Percentiles rank a stretch among this genome's conserved stretches.
Conservation (phyloP, 257 asterid species). For the Scutellaria baicalensis region DNA sequence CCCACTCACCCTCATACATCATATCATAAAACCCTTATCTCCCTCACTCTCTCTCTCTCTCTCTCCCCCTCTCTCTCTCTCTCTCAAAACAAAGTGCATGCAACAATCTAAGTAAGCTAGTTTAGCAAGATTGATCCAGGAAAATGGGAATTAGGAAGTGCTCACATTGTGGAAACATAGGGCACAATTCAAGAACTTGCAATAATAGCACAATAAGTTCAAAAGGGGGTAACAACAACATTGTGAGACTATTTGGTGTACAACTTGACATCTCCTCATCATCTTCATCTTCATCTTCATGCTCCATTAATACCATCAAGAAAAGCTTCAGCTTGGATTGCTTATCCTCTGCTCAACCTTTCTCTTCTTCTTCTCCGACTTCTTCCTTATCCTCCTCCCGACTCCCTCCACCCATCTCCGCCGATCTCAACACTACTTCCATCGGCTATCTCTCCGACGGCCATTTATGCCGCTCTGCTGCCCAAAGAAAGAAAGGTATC, state of each 20-base stretch:
- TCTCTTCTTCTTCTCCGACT: constrained; percentile 10
- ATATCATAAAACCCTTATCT: constrained; percentile 2
- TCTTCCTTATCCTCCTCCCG: constrained; percentile 32
- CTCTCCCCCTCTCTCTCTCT: background rate
- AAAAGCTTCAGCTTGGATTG: constrained; percentile 76
- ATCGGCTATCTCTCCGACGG: constrained; percentile 56
- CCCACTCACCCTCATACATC: constrained; percentile 27
- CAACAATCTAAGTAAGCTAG: constrained; percentile 5
- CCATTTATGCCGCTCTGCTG: constrained; percentile 30
- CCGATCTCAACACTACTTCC: constrained; percentile 9
- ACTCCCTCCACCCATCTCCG: constrained; percentile 12
- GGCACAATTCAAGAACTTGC: constrained; percentile 92
- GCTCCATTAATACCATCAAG: constrained; percentile 30
- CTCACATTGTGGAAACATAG: constrained; percentile 79
- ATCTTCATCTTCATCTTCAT: background rate
- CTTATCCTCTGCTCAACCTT: constrained; percentile 22
- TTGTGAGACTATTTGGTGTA: constrained; percentile 70
- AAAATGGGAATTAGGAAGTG: constrained; percentile 89
- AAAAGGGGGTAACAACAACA: constrained; percentile 3
- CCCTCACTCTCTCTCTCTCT: constrained; percentile 15
- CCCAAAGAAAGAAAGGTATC: constrained; percentile 58
- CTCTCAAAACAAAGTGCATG: constrained; percentile 15
- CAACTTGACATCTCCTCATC: constrained; percentile 35
- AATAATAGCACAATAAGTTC: constrained; percentile 8
- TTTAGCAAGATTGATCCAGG: background rate